These are phyloP conservation scores for Aspergillus terreus DNA, from an alignment of 2,329 filamentous ascomycete species.

Conservation along the genomic window DNA sequence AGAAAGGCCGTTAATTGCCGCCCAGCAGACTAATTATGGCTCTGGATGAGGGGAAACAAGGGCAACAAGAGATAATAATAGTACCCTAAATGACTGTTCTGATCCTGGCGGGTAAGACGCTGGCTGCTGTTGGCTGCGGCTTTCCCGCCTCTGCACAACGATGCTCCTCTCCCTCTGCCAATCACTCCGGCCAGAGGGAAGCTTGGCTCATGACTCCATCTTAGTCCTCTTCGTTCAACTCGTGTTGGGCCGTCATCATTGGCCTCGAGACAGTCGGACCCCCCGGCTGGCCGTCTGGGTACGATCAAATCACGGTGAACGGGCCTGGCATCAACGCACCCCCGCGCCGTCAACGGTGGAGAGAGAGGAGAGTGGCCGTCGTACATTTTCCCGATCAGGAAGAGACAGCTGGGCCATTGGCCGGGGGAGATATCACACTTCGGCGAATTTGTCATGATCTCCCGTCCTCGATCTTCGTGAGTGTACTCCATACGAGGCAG, in stretches of 20 bases:
- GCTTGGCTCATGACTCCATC: constrained; percentile 22
- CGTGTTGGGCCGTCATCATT: neutral
- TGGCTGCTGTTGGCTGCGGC: constrained; percentile 17
- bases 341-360: constrained; percentile 4
- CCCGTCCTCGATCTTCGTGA: no score
- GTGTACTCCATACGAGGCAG: no score
- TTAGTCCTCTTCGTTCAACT: constrained; percentile 8
- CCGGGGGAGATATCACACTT: no score
- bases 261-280: neutral
- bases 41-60: constrained; percentile 1
- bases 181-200: constrained; percentile 12
- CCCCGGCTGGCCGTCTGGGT: neutral
- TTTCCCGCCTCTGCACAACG: constrained; percentile 19
- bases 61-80: neutral
- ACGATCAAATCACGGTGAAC: neutral
- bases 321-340: neutral
- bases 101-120: constrained; percentile 7
- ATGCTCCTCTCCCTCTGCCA: constrained; percentile 11
- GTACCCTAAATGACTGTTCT: neutral
- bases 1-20: constrained; percentile 1
- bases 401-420: constrained; percentile 1
- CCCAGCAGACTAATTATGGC: constrained; percentile 11
- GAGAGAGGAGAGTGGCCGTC: neutral
- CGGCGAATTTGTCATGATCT: no score
- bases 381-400: constrained; percentile 13